phyloP scores from a whole-genome alignment of 225 moss, liverwort and hornwort genomes.

The Anthoceros angustus region DNA sequence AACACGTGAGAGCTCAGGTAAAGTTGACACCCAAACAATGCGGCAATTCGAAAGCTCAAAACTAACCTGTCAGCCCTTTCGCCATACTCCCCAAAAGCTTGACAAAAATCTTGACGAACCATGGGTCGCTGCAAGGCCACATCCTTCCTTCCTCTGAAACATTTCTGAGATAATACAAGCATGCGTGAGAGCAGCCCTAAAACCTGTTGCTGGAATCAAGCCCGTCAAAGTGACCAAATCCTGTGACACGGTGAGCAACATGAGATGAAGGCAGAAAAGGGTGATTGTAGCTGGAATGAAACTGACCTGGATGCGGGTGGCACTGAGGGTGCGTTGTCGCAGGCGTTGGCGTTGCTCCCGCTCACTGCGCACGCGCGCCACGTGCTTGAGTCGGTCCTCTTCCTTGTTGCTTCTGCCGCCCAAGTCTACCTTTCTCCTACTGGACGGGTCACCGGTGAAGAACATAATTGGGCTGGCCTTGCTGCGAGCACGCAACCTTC shows the following conservation, averaged over 20 bases:
- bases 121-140: constrained; percentile 58
- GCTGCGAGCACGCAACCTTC: too few relatives aligned
- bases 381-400: constrained; percentile 64
- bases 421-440: constrained; percentile 96
- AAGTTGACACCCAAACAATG: not conserved
- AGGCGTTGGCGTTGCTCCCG: constrained; percentile 65
- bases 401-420: constrained; percentile 91
- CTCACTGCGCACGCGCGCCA: constrained; percentile 64
- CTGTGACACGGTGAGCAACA: too few relatives aligned
- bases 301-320: constrained; percentile 27
- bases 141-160: constrained; percentile 59
- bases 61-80: constrained; percentile 70
- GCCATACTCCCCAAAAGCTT: constrained; percentile 63
- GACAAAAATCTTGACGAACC: constrained; percentile 67
- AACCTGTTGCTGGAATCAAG: too few relatives aligned
- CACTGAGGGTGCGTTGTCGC: constrained; percentile 65
- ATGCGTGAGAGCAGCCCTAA: too few relatives aligned
- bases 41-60: not conserved
- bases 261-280: too few relatives aligned
- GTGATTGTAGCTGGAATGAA: not conserved
- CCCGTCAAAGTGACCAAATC: too few relatives aligned
- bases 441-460: constrained; percentile 76
- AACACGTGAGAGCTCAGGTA: not conserved
- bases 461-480: constrained; percentile 31
- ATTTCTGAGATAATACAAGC: constrained; percentile 33